Conservation (phyloP, 2,329 filamentous ascomycete genomes). For the Fonsecaea nubica region DNA sequence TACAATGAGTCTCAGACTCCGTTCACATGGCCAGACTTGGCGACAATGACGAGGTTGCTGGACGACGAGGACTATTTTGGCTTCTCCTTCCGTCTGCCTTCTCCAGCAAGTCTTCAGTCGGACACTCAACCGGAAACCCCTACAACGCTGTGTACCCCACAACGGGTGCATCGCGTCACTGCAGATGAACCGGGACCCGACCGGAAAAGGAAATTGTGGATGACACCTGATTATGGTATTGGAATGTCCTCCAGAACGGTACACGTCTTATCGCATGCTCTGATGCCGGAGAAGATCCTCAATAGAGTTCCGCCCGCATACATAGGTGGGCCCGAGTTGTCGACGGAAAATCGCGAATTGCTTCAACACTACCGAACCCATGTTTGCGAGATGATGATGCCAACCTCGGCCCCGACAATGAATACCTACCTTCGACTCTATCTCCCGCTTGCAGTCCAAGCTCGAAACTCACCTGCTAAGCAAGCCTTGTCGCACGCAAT, state of each 20-base stretch:
- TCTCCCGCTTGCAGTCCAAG: slow-evolving; percentile 16
- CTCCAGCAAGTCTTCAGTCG: neutral
- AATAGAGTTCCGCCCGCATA: slow-evolving; percentile 2
- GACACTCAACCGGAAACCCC: neutral
- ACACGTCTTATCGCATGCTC: neutral
- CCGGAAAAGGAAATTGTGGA: neutral
- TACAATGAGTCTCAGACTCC: neutral
- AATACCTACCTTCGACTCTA: slow-evolving; percentile 23
- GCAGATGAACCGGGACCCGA: neutral
- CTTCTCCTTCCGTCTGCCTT: neutral
- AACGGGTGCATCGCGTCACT: neutral
- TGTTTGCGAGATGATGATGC: slow-evolving; percentile 25
- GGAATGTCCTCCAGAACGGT: neutral
- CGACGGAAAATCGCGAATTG: slow-evolving; percentile 10
- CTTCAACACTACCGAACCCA: slow-evolving; percentile 21
- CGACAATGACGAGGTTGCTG: neutral
- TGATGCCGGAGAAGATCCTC: slow-evolving; percentile 11
- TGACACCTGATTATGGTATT: neutral
- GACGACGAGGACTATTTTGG: neutral
- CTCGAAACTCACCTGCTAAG: slow-evolving; percentile 7
- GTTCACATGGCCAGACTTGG: neutral
- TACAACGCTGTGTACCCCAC: neutral
- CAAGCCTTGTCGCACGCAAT: slow-evolving; percentile 18
- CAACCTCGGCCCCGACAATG: slow-evolving; percentile 10
- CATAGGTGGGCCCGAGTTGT: neutral